Evolutionary conservation across 352 stramenopile genomes (phyloP).

Genomic region (Phytophthora crassamura): DNA sequence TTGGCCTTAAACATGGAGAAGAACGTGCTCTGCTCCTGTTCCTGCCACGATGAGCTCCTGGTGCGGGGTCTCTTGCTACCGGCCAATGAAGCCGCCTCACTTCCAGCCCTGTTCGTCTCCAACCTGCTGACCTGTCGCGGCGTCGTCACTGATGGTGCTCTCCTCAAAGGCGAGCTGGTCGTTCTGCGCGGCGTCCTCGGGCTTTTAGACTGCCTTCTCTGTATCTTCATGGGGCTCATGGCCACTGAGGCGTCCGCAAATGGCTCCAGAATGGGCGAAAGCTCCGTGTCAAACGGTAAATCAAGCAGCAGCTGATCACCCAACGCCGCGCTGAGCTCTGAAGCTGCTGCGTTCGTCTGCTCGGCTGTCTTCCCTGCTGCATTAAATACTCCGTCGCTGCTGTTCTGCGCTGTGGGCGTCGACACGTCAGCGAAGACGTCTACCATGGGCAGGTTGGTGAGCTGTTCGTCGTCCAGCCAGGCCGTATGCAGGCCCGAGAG

Average conservation of each 20-base stretch:
- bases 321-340: too few species aligned
- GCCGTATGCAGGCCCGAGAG: conserved; percentile 44
- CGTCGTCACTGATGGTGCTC: conserved; percentile 8
- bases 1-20: conserved; percentile 77
- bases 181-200: conserved; percentile 17
- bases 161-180: conserved; percentile 21
- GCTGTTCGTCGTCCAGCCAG: conserved; percentile 62
- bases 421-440: conserved; percentile 43
- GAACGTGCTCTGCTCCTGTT: conserved; percentile 72
- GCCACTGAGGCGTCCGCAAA: too few species aligned
- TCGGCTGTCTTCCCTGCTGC: too few species aligned
- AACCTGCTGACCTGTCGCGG: conserved; percentile 15
- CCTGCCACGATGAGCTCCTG: conserved; percentile 46
- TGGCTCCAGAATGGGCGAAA: too few species aligned
- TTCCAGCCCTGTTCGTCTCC: conserved; percentile 10
- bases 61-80: conserved; percentile 33
- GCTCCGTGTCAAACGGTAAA: too few species aligned
- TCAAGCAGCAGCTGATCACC: too few species aligned
- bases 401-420: conserved; percentile 23
- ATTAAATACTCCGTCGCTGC: too few species aligned
- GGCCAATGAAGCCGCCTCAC: conserved; percentile 10
- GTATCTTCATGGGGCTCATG: too few species aligned
- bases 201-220: conserved; percentile 20
- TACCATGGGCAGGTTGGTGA: conserved; percentile 39
- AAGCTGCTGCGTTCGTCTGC: neutral